Base-by-base conservation (phyloP, 306 rosid genomes). In the Boehmeria nivea region DNA sequence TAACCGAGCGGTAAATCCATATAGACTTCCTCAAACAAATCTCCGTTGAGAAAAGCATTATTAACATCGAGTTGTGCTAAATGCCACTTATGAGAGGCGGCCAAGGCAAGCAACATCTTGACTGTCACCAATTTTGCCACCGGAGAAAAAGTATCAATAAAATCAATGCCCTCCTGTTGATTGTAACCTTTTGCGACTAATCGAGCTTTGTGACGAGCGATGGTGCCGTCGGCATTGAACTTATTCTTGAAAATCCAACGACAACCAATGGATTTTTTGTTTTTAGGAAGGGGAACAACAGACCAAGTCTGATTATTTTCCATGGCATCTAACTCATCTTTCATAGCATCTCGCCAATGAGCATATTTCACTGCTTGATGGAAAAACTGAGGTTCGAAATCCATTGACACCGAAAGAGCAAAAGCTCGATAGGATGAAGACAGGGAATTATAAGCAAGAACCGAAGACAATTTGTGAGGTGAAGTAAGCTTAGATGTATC, bases 71-170 rank as follows among this genome's bases (percentile, higher is more conserved):
- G 22, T 10, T 46, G 51, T 1, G 22, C 12, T 3, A n/a, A 4
- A 19, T 46, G 23, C 51, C 51, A 46, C 3, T 46, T 46, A 1
- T 46, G 20, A 6, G 22, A 3, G 6, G 49, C 33, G 0, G 48
- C n/a, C 17, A 57, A 15, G 1, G 49, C 23, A 4, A 57, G 16
- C 1, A 57, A 9, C 2, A 57, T 3, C n/a, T 57, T 57, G 2
- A 57, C 19, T n/a, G 33, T 57, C 0, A 57, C 49, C 18, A 57
- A 11, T 39, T 57, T 57, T 1, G 47, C 48, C 15, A 57, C 49
- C 0, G 62, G 62, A 39, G 62, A 57, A 23, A 57, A 57, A 2
- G 34, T 20, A 1, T 57, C 62, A 1, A 57, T 10, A 22, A 18
- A 57, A 8, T 57, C 62, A 10, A 31, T 31, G 9, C 36, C 36